Conservation (phyloP, 257 asterid species). For the Rehmannia glutinosa region DNA sequence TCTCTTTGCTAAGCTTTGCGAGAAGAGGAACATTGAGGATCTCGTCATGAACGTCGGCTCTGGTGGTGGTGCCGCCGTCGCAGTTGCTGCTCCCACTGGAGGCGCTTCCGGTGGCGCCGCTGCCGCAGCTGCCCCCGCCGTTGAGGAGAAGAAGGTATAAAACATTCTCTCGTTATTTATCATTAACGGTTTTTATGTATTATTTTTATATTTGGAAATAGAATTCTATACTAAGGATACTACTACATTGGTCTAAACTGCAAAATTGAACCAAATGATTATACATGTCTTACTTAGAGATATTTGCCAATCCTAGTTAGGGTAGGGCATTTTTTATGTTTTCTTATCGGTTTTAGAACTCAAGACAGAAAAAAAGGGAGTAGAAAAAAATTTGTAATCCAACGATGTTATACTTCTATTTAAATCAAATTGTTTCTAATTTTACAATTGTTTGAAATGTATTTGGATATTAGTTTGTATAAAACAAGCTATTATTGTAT, state of each 20-base stretch:
- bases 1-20: slow-evolving; percentile 63
- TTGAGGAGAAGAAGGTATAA: slow-evolving; percentile 50
- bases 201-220: neutral
- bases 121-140: slow-evolving; percentile 47
- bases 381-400: too few relatives aligned
- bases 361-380: too few relatives aligned
- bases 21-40: slow-evolving; percentile 53
- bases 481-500: too few relatives aligned
- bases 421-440: too few relatives aligned
- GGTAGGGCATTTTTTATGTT: too few relatives aligned
- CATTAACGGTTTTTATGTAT: neutral
- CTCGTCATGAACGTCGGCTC: slow-evolving; percentile 46
- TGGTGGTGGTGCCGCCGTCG: slow-evolving; percentile 41
- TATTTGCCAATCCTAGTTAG: too few relatives aligned
- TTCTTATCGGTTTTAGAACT: too few relatives aligned
- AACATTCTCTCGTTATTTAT: neutral
- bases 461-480: too few relatives aligned
- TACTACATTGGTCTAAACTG: neutral
- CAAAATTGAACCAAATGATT: too few relatives aligned
- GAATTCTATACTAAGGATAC: too few relatives aligned
- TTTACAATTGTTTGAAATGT: neutral
- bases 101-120: slow-evolving; percentile 30
- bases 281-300: too few relatives aligned
- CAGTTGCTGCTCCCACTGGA: slow-evolving; percentile 26
- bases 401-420: too few relatives aligned